Base-by-base conservation (phyloP, 2,329 filamentous ascomycete genomes). In the Xylaria sp. region DNA sequence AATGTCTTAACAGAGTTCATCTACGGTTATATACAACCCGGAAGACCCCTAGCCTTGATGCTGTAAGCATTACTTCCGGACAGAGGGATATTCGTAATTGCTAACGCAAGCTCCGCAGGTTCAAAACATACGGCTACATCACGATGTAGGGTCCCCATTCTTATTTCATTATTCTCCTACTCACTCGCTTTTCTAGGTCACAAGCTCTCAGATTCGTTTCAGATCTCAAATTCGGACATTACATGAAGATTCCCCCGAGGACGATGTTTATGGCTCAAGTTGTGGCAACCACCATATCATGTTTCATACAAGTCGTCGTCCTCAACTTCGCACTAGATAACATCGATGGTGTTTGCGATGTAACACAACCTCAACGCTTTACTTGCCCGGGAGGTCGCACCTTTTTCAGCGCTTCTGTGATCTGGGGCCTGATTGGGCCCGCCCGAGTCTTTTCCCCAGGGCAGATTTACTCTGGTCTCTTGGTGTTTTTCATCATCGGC, bases 1-100 rank as follows among this genome's bases (percentile, higher is more conserved):
- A 93, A 93, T 70, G 90, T 94, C 31, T 81, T 93, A 70, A 92
- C 90, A 0, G 91, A 93, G 80, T 92, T 93, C 71, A 81, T 94
- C 4, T 88, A 89, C 67, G 92, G 92, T 1, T 93, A 93, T 74
- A 91, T 93, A 74, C 90, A 92, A 70, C 91, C 91, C 0, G 92
- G 92, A 2, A 82, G 87, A 6, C 91, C 92, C 0, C 81, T 93
- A 63, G 91, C 89, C 0, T 86, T 93, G 69, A 93, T 94, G 91
- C 84, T 93, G 81, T 92, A 76, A 72, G 82, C 75, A 7, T 26
- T 49, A 6, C 2, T 10, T 31, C 15, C 28, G 17, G 15, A 2
- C 15, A 26, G 2, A 33, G 26, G 4, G n/a, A 20, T 63, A 36
- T n/a, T 33, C 15, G 31, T 3, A n/a, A 9, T 26, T 51, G 13